Evolutionary conservation across 2,329 filamentous ascomycete genomes (phyloP).

Genomic region (Beauveria varroae): DNA sequence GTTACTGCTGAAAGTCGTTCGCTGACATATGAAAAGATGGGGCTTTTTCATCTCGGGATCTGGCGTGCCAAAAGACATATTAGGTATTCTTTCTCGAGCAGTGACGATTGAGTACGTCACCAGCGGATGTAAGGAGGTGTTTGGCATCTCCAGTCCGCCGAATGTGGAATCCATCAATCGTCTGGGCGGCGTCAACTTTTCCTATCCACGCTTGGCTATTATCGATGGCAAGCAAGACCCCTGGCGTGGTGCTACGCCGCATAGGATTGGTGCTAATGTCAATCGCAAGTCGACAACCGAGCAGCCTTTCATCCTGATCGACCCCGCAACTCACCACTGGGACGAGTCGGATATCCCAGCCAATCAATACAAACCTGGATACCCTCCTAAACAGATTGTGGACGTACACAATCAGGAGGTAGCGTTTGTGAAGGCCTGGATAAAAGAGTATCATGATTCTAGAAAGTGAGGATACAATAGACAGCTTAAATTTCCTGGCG

Average conservation of each 20-base stretch:
- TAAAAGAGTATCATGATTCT: slow-evolving; percentile 46
- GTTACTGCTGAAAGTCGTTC: background rate
- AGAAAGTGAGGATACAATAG: background rate
- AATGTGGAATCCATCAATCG: slow-evolving; percentile 64
- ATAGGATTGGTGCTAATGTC: slow-evolving; percentile 49
- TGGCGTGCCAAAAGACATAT: slow-evolving; percentile 53
- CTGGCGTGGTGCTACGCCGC: slow-evolving; percentile 68
- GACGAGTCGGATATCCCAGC: slow-evolving; percentile 56
- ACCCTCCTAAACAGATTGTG: slow-evolving; percentile 53
- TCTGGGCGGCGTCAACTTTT: slow-evolving; percentile 65
- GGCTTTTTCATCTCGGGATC: slow-evolving; percentile 71
- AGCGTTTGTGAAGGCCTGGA: slow-evolving; percentile 58
- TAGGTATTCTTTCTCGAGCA: slow-evolving; percentile 65
- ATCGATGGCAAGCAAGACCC: slow-evolving; percentile 74
- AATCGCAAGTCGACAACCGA: slow-evolving; percentile 50
- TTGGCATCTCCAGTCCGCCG: slow-evolving; percentile 59
- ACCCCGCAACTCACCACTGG: slow-evolving; percentile 71
- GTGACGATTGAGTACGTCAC: slow-evolving; percentile 56
- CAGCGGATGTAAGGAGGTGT: slow-evolving; percentile 56
- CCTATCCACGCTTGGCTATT: slow-evolving; percentile 65
- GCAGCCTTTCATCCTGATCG: slow-evolving; percentile 68
- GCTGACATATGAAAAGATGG: slow-evolving; percentile 45
- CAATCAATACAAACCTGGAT: slow-evolving; percentile 51
- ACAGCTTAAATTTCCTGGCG: background rate
- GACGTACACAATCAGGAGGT: slow-evolving; percentile 53